Base-by-base conservation (phyloP, 164 flowering plant genomes). In the Kingdonia uniflora region DNA sequence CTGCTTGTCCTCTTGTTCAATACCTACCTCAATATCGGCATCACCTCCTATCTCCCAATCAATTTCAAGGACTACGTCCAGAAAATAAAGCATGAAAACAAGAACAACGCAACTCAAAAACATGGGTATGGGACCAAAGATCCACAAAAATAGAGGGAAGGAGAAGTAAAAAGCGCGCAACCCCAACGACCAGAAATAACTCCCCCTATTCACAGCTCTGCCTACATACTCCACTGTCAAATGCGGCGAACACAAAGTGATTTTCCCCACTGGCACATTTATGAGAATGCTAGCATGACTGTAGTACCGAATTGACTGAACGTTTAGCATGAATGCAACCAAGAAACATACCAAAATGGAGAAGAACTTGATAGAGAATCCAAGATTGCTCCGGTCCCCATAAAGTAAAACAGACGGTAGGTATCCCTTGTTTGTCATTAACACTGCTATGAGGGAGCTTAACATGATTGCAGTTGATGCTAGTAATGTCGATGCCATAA, bases 61-160 rank as follows among this genome's bases (percentile, higher is more conserved):
- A 46, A 58, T 62, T 20, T 75, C 80, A 43, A 66, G 57, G 6
- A 76, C 59, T 20, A 69, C 51, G 45, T 88, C 96, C 23, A 88
- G 68, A 58, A 78, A 79, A 66, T 78, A 79, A 19, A 85, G 72
- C 68, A 80, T 6, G 52, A 67, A 41, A 12, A 81, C 85, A 42
- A 91, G 61, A 16, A 73, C 54, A n/a, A 81, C 11, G 61, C 86
- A 75, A 40, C 74, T 64, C 14, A 66, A 1, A 14, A 85, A 75
- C 96, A 87, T 85, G 5, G 96, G 87, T 17, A 91, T 75, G 11
- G 97, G 91, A 1, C 98, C 96, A 62, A 91, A 91, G 26, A 85
- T 73, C 98, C 98, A 91, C 49, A 91, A 48, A 45, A 87, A 81
- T 10, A 87, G 57, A 5, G 98, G 97, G 49, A 85, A 78, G 0